These are phyloP conservation scores for Gamsiella multidivaricata DNA, from an alignment of 192 early-diverging fungal species.

Conservation along the genomic window DNA sequence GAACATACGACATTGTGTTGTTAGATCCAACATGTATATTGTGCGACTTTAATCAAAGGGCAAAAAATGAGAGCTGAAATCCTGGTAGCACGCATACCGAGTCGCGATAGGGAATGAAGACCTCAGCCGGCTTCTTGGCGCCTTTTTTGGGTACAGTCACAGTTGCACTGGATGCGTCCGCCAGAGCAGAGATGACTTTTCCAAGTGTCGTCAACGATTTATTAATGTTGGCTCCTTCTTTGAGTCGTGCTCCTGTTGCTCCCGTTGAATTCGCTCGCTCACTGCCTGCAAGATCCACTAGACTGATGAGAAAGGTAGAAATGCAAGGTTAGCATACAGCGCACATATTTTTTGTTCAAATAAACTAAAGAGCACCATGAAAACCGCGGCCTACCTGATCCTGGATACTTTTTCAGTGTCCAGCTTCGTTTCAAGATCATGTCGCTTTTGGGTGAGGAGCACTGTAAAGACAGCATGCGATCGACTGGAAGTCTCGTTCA, in stretches of 20 bases:
- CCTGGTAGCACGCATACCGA: no score
- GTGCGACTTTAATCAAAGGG: neutral
- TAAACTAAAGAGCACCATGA: no score
- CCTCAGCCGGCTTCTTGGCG: slow-evolving; percentile 55
- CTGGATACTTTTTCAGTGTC: slow-evolving; percentile 81
- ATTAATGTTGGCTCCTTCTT: slow-evolving; percentile 97
- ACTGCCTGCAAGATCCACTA: slow-evolving; percentile 95
- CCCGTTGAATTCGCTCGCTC: slow-evolving; percentile 90
- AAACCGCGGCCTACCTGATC: slow-evolving; percentile 75
- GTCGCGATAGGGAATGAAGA: slow-evolving; percentile 91
- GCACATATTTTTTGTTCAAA: no score
- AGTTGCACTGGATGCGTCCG: slow-evolving; percentile 67
- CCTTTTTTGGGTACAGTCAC: slow-evolving; percentile 41
- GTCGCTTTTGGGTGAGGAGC: slow-evolving; percentile 73
- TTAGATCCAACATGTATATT: no score
- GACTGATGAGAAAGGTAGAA: slow-evolving; percentile 58
- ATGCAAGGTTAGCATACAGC: no score
- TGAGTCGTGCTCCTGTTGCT: slow-evolving; percentile 84
- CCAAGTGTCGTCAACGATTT: slow-evolving; percentile 91
- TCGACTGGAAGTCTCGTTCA: slow-evolving; percentile 93
- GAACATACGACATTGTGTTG: neutral
- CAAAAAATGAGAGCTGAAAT: neutral
- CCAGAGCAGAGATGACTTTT: slow-evolving; percentile 92
- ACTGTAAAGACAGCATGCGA: slow-evolving; percentile 90
- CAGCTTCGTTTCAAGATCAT: slow-evolving; percentile 61